These are phyloP conservation scores for Epicoccum sorghinum DNA, from an alignment of 2,329 filamentous ascomycete species.

Conservation along the genomic window DNA sequence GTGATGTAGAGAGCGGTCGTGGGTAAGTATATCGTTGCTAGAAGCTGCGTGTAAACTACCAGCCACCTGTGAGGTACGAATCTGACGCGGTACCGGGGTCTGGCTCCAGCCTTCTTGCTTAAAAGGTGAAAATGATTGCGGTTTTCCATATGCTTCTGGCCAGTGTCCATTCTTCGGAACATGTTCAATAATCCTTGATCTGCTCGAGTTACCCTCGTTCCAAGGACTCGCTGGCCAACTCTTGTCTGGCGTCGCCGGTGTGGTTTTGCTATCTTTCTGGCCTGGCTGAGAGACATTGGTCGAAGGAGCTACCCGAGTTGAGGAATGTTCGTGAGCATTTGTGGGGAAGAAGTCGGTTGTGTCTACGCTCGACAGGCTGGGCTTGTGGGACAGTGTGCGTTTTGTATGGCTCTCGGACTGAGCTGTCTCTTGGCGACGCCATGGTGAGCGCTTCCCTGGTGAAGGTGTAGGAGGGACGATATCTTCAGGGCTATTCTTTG, in stretches of 20 bases:
- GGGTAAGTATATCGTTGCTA: constrained; percentile 19
- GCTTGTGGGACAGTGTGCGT: constrained; percentile 37
- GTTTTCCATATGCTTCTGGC: constrained; percentile 40
- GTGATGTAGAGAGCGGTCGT: constrained; percentile 23
- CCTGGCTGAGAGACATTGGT: constrained; percentile 12
- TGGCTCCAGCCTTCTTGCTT: constrained; percentile 19
- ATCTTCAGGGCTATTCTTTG: constrained; percentile 22
- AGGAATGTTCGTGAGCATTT: constrained; percentile 50
- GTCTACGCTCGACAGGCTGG: constrained; percentile 48
- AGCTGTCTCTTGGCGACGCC: constrained; percentile 30
- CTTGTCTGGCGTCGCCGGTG: constrained; percentile 46
- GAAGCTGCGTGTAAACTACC: constrained; percentile 14
- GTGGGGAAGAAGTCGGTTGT: constrained; percentile 51
- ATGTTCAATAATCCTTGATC: constrained; percentile 27
- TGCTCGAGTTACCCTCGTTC: constrained; percentile 37
- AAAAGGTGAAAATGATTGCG: constrained; percentile 25
- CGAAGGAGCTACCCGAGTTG: constrained; percentile 40
- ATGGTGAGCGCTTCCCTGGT: constrained; percentile 37
- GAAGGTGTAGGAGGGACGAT: constrained; percentile 41
- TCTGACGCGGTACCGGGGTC: constrained; percentile 2
- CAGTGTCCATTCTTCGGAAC: constrained; percentile 37
- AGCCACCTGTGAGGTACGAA: constrained; percentile 14
- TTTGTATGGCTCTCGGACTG: constrained; percentile 22
- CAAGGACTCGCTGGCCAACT: constrained; percentile 44
- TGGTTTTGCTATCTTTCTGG: constrained; percentile 22